Percentiles rank a stretch among this genome's conserved stretches.
Conservation (phyloP, 495 filamentous ascomycete genomes). For the Penicillium coprophilum region DNA sequence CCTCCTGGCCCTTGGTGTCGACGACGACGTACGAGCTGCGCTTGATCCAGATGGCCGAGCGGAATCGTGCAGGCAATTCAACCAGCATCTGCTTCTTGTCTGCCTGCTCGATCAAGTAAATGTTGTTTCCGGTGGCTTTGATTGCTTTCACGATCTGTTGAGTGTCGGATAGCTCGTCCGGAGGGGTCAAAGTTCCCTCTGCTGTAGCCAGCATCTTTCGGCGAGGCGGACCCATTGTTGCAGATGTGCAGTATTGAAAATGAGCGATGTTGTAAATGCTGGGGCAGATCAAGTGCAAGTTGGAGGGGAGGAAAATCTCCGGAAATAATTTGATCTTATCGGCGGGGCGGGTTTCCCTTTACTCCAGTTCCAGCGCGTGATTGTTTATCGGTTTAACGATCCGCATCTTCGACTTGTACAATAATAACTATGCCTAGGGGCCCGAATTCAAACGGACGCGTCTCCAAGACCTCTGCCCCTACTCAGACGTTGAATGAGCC, state of each 20-base stretch:
- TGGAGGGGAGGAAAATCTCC: constrained; percentile 2
- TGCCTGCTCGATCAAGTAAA: constrained; percentile 71
- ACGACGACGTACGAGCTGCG: constrained; percentile 84
- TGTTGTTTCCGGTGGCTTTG: constrained; percentile 82
- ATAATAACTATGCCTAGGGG: neutral
- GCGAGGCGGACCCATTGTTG: constrained; percentile 68
- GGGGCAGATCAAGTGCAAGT: neutral
- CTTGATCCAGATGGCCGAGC: constrained; percentile 87
- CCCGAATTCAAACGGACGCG: neutral
- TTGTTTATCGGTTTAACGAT: neutral
- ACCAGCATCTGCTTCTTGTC: constrained; percentile 57
- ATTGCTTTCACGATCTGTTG: constrained; percentile 73
- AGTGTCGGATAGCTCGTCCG: constrained; percentile 57
- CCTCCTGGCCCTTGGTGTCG: constrained; percentile 64
- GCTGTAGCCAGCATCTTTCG: constrained; percentile 71
- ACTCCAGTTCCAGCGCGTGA: neutral
- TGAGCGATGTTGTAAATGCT: neutral
- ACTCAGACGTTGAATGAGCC: neutral
- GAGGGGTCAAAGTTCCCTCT: constrained; percentile 72
- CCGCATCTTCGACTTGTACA: neutral
- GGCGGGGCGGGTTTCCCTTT: constrained; percentile 15
- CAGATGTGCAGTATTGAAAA: neutral
- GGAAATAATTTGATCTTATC: constrained; percentile 29
- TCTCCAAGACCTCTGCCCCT: neutral
- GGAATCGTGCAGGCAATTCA: constrained; percentile 78